Percentiles rank a stretch among this genome's conserved stretches.
Conservation (phyloP, 768 basidiomycete species). For the Lanmaoa rubissima region DNA sequence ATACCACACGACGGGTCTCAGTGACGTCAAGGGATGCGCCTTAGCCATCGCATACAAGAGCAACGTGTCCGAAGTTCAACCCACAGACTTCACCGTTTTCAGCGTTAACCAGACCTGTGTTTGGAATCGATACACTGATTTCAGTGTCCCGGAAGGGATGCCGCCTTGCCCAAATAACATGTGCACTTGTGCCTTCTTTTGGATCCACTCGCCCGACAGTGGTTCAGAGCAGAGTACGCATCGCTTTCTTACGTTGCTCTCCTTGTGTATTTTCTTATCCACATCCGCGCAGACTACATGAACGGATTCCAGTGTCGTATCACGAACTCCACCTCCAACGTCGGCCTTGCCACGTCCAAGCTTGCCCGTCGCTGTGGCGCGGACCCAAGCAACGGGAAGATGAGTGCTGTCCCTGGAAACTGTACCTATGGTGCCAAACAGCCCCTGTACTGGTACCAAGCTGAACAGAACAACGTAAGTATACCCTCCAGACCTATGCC, state of each 20-base stretch:
- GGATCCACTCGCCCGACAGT: conserved; percentile 62
- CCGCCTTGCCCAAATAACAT: conserved; percentile 63
- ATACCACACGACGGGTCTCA: conserved; percentile 55
- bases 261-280: neutral
- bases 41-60: conserved; percentile 77
- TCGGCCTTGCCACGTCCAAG: conserved; percentile 52
- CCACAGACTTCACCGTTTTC: conserved; percentile 70
- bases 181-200: conserved; percentile 72
- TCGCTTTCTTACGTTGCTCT: neutral
- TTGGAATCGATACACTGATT: conserved; percentile 67
- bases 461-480: conserved; percentile 58
- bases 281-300: conserved; percentile 54
- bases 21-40: conserved; percentile 61
- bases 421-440: conserved; percentile 74
- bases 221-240: conserved; percentile 62
- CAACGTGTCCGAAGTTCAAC: conserved; percentile 53
- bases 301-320: conserved; percentile 70
- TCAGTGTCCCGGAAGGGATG: conserved; percentile 64
- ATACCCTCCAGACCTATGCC: neutral
- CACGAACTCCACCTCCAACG: conserved; percentile 49
- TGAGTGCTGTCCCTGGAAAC: conserved; percentile 48
- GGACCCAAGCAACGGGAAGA: conserved; percentile 48
- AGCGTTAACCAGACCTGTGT: conserved; percentile 76
- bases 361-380: conserved; percentile 65
- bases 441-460: conserved; percentile 70